Percentiles rank a stretch among this genome's conserved stretches.
Conservation (phyloP, 176 grass and related monocot genomes). For the Themeda triandra region DNA sequence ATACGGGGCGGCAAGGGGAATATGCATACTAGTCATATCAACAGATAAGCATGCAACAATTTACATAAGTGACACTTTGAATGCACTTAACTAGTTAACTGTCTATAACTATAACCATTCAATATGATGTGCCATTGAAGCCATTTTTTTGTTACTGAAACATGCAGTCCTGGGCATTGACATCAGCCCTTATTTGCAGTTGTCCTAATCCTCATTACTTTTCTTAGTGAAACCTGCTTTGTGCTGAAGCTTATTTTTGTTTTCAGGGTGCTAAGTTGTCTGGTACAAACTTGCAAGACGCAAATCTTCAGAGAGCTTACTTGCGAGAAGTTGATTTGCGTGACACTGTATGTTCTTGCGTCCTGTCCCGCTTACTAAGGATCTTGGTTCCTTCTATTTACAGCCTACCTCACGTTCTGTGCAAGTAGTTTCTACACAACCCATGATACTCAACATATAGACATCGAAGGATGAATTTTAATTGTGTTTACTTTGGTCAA, state of each 20-base stretch:
- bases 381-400: not conserved
- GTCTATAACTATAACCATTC: not conserved
- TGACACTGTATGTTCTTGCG: conserved; percentile 67
- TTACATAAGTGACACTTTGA: not conserved
- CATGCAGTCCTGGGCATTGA: not conserved
- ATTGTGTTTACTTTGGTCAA: conserved; percentile 22
- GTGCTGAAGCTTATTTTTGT: conserved; percentile 7
- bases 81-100: not conserved
- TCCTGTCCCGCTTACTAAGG: conserved; percentile 11
- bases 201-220: not conserved
- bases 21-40: not conserved
- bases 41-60: not conserved
- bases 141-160: not conserved
- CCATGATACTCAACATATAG: not conserved
- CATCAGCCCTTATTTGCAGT: not conserved
- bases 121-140: not conserved
- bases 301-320: conserved; percentile 97
- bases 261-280: conserved; percentile 80
- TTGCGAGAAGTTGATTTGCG: conserved; percentile 92
- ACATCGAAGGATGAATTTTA: not conserved
- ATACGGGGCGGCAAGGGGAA: not conserved
- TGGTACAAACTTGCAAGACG: conserved; percentile 76
- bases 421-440: not conserved
- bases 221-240: not conserved
- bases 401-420: not conserved